Evolutionary conservation across 2,329 filamentous ascomycete species (phyloP).

Genomic region (Calonectria fujianensis): DNA sequence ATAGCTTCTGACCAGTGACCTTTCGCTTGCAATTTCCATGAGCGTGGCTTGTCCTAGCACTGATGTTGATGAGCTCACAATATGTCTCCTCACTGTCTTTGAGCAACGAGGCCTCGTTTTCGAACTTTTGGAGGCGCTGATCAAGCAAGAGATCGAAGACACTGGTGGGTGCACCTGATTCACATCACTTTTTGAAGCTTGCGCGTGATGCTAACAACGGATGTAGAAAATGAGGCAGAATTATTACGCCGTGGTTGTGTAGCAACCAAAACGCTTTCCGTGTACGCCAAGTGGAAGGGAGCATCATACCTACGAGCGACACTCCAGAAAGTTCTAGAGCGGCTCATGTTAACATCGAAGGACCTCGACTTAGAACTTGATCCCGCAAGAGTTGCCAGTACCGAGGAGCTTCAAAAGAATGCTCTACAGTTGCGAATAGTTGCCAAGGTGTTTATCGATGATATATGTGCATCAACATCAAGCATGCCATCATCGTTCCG

Average conservation of each 20-base stretch:
- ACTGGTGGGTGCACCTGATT: conserved; percentile 67
- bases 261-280: conserved; percentile 82
- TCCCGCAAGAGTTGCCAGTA: conserved; percentile 75
- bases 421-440: conserved; percentile 79
- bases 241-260: conserved; percentile 81
- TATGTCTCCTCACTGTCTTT: conserved; percentile 81
- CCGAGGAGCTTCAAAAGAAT: conserved; percentile 80
- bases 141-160: conserved; percentile 81
- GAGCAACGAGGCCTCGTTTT: conserved; percentile 79
- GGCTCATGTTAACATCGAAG: conserved; percentile 79
- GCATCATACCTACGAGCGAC: conserved; percentile 77
- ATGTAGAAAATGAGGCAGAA: conserved; percentile 78
- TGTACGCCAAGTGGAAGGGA: conserved; percentile 84
- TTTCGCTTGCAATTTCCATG: conserved; percentile 78
- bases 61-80: conserved; percentile 81
- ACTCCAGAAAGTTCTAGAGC: conserved; percentile 79
- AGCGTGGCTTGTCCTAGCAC: conserved; percentile 79
- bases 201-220: conserved; percentile 37
- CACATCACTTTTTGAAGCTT: background rate
- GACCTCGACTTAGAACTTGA: conserved; percentile 82
- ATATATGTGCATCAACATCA: conserved; percentile 78
- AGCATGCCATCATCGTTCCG: conserved; percentile 79
- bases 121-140: conserved; percentile 78
- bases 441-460: conserved; percentile 82
- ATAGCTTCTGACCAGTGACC: conserved; percentile 77